These are phyloP conservation scores for Termitomyces sp. DNA, from an alignment of 768 basidiomycete genomes.

Conservation along the genomic window DNA sequence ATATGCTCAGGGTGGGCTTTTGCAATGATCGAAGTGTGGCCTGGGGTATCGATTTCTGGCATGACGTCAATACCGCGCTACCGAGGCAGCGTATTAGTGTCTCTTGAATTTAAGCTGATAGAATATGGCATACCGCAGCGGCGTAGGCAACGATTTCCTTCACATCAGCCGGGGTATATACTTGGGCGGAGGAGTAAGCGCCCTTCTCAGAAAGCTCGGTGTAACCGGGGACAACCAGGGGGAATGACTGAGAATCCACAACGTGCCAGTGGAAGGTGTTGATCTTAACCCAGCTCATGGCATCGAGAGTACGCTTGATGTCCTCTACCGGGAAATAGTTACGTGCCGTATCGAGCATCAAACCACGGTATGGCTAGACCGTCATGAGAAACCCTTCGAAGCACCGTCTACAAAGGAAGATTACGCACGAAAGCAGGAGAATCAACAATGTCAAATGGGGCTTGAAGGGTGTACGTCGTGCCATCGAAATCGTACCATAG, in stretches of 20 bases:
- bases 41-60: conserved; percentile 79
- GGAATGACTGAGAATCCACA: conserved; percentile 80
- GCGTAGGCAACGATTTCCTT: conserved; percentile 64
- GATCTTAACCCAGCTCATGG: conserved; percentile 79
- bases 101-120: background rate
- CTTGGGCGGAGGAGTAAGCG: conserved; percentile 55
- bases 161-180: conserved; percentile 57
- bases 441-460: conserved; percentile 58
- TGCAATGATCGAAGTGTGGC: conserved; percentile 70
- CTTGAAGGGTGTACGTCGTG: conserved; percentile 50
- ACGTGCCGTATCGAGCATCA: conserved; percentile 78
- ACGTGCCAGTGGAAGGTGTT: conserved; percentile 86
- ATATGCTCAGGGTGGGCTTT: conserved; percentile 71
- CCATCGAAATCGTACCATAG: conserved; percentile 58
- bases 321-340: conserved; percentile 67
- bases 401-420: background rate
- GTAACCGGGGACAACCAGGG: conserved; percentile 58
- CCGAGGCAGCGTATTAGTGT: background rate
- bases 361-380: conserved; percentile 63
- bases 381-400: background rate
- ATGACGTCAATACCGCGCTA: conserved; percentile 76
- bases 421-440: conserved; percentile 60
- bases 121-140: conserved; percentile 47
- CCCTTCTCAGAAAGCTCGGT: conserved; percentile 58
- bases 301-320: conserved; percentile 67